Percentiles rank a stretch among this genome's conserved stretches.
phyloP scores from a whole-genome alignment of 106 monocot species.

The Acorus gramineus region DNA sequence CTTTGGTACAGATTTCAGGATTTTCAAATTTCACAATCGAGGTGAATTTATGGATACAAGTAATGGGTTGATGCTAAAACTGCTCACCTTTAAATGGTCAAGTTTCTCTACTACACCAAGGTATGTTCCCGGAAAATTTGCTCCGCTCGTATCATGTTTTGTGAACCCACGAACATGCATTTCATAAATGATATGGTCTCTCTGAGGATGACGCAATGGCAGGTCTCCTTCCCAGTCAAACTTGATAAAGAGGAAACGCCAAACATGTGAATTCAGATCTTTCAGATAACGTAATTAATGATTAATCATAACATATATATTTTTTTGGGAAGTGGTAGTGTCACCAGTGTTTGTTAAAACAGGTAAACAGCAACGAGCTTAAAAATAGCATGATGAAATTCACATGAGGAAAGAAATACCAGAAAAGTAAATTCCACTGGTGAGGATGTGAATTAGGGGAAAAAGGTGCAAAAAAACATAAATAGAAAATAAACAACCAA shows the following conservation, averaged over 20 bases:
- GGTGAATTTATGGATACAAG: too few relatives aligned
- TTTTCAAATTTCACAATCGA: too few relatives aligned
- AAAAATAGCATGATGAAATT: too few relatives aligned
- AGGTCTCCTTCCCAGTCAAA: conserved; percentile 97
- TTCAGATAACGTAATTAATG: too few relatives aligned
- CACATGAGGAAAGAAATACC: too few relatives aligned
- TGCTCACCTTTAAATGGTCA: conserved; percentile 65
- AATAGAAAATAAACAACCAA: background rate
- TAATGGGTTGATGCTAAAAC: background rate
- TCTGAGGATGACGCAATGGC: conserved; percentile 46
- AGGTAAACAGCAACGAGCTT: too few relatives aligned
- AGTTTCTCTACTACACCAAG: conserved; percentile 62
- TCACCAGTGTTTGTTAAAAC: too few relatives aligned
- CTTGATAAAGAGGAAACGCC: conserved; percentile 23
- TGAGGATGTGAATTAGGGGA: too few relatives aligned
- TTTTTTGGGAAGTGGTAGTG: too few relatives aligned
- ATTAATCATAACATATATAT: too few relatives aligned
- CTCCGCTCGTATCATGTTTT: conserved; percentile 68
- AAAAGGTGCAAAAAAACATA: background rate
- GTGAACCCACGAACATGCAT: conserved; percentile 95
- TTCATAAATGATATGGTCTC: conserved; percentile 78
- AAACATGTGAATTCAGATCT: background rate
- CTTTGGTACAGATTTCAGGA: too few relatives aligned
- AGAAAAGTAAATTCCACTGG: too few relatives aligned
- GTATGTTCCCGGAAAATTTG: conserved; percentile 76